Base-by-base conservation (phyloP, 2,329 filamentous ascomycete species). In the Ceratocystis diversiconidia region DNA sequence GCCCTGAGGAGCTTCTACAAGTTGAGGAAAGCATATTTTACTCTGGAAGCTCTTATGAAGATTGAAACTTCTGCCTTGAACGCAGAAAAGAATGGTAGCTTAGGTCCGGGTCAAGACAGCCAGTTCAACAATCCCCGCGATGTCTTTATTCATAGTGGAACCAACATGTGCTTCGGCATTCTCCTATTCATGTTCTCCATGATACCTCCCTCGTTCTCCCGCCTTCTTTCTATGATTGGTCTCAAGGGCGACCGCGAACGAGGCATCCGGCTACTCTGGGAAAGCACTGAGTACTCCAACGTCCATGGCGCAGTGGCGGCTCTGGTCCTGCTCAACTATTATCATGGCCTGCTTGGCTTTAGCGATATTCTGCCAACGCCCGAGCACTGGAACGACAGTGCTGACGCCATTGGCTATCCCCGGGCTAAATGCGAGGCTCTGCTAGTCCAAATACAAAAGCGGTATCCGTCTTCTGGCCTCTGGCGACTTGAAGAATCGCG, bases 1-100 rank as follows among this genome's bases (percentile, higher is more conserved):
- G 90, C 86, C 17, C 83, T 97, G 74, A 90, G 87, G 75, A 90
- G 90, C 5, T 97, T 97, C 72, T 95, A 95, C 73, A 95, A 94
- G 75, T 76, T 97, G 70, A 82, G 92, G 68, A 95, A 95, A 73
- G 92, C 92, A 0, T 97, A 89, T 71, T 78, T 90, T 48, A 87
- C 90, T 0, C 79, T 99, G 2, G 88, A 96, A 71, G 81, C 80
- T 8, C 89, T 99, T 65, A 80, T 92, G 72, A 82, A 88, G 68
- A 82, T 86, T 43, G 92, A 96, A 75, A 81, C 81, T 28, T 84
- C 81, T 68, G 73, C 72, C 0, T 65, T 78, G 4, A 70, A 61
- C 43, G 43, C 71, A 0, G 64, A 63, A 1, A 68, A 64, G 25
- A 62, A 68, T 5, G 64, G 62, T 59, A 12, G 25, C 8, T 19